Conservation (phyloP, 129 eudicot genomes). For the Logfia minima region DNA sequence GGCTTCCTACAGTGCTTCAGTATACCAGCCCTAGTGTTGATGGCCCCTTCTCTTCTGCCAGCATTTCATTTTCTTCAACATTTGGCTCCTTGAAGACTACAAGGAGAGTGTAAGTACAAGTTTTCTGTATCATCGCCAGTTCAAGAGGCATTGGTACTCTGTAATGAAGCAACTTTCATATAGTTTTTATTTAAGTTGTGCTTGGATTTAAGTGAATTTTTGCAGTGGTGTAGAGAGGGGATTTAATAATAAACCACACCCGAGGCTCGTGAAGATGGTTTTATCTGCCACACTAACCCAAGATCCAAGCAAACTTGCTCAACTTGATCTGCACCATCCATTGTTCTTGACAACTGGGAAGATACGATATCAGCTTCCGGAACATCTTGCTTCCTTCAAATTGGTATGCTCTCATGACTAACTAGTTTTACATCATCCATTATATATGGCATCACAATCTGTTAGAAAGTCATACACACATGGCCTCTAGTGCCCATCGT, state of each 20-base stretch:
- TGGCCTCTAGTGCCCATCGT: background rate
- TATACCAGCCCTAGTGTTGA: conserved; percentile 43
- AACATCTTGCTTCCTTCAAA: conserved; percentile 58
- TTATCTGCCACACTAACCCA: conserved; percentile 80
- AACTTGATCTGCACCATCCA: conserved; percentile 91
- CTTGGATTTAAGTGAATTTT: conserved; percentile 18
- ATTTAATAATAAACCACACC: conserved; percentile 59
- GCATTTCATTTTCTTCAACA: conserved; percentile 27
- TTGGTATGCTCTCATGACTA: conserved; percentile 53
- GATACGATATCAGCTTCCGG: conserved; percentile 78
- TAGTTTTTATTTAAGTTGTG: conserved; percentile 11
- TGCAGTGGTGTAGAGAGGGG: conserved; percentile 94
- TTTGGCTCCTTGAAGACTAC: conserved; percentile 70
- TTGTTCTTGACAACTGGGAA: conserved; percentile 75
- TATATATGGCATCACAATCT: conserved; percentile 6
- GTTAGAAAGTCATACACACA: background rate
- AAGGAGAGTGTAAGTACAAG: conserved; percentile 59
- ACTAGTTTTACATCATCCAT: conserved; percentile 3
- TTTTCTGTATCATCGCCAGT: background rate
- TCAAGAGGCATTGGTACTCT: conserved; percentile 5
- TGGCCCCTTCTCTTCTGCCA: conserved; percentile 25
- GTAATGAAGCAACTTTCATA: background rate
- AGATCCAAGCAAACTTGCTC: conserved; percentile 93
- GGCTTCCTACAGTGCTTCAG: conserved; percentile 88
- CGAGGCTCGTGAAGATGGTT: conserved; percentile 84